phyloP scores from a whole-genome alignment of 2,329 filamentous ascomycete genomes.

The Cryphonectria carpinicola region DNA sequence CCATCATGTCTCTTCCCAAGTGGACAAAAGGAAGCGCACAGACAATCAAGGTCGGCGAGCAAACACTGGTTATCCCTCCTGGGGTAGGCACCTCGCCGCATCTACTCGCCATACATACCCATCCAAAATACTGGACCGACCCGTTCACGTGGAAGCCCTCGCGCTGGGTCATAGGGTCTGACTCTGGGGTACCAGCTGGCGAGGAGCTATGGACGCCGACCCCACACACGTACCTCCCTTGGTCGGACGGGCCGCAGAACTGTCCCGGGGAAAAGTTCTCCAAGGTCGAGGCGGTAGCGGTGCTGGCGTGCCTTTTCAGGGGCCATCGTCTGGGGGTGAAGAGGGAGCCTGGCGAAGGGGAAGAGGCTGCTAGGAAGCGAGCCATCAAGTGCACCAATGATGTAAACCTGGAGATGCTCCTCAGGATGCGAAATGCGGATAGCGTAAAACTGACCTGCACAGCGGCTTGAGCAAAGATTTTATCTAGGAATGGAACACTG shows the following conservation, averaged over 20 bases:
- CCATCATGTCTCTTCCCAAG: constrained; percentile 17
- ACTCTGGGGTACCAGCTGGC: background rate
- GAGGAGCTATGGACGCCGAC: constrained; percentile 26
- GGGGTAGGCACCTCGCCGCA: constrained; percentile 6
- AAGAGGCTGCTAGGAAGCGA: constrained; percentile 21
- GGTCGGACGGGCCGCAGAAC: constrained; percentile 32
- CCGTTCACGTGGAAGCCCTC: constrained; percentile 25
- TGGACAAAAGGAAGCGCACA: constrained; percentile 2
- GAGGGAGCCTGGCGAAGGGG: constrained; percentile 23
- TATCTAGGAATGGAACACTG: background rate
- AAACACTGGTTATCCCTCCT: constrained; percentile 13
- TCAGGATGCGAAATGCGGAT: constrained; percentile 32
- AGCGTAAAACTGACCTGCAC: constrained; percentile 27
- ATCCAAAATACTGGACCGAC: constrained; percentile 27
- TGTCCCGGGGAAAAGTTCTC: constrained; percentile 33
- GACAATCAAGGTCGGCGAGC: background rate
- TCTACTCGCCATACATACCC: constrained; percentile 26
- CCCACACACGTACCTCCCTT: constrained; percentile 30
- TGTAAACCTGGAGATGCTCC: constrained; percentile 31
- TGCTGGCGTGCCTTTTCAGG: constrained; percentile 30
- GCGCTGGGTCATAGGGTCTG: constrained; percentile 23
- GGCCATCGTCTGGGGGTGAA: constrained; percentile 26
- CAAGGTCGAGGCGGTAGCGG: constrained; percentile 32
- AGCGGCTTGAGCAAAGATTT: background rate
- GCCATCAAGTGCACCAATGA: constrained; percentile 30